Percentiles rank a stretch among this genome's conserved stretches.
Evolutionary conservation across 305 asterid species (phyloP).

Genomic region (Stenogyne calaminthoides): DNA sequence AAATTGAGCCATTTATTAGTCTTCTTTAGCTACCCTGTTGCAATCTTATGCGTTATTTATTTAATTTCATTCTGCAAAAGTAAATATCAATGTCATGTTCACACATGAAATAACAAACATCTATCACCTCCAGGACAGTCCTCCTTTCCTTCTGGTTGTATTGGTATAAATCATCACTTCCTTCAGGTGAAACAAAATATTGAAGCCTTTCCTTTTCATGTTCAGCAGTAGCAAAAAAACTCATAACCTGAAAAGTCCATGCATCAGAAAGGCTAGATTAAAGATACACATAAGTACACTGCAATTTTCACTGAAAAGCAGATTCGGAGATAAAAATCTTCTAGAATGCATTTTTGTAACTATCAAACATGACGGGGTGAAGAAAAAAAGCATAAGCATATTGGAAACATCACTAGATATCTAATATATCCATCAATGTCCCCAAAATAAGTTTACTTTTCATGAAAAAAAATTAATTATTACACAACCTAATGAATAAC

Average conservation of each 20-base stretch:
- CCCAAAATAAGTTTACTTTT: background rate
- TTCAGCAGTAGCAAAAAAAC: conserved; percentile 79
- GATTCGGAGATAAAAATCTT: conserved; percentile 19
- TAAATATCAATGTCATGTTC: conserved; percentile 11
- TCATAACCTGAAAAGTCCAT: conserved; percentile 65
- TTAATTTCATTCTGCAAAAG: background rate
- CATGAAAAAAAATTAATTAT: background rate
- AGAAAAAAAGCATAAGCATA: conserved; percentile 4
- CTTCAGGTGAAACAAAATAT: conserved; percentile 89
- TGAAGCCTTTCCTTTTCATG: conserved; percentile 94
- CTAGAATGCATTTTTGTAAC: background rate
- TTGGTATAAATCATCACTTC: conserved; percentile 91
- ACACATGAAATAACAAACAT: conserved; percentile 18
- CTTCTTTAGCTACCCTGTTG: conserved; percentile 2
- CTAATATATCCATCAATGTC: conserved; percentile 9
- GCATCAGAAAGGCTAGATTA: conserved; percentile 10
- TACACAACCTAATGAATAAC: background rate
- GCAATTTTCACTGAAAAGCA: conserved; percentile 4
- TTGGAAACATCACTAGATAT: background rate
- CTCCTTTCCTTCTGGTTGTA: conserved; percentile 92
- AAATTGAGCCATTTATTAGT: conserved; percentile 15
- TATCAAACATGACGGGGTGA: background rate
- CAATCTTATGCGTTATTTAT: background rate
- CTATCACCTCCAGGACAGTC: conserved; percentile 86
- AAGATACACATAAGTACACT: background rate